These are phyloP conservation scores for Backusella tarrabulga DNA, from an alignment of 192 early-diverging fungal genomes.

Conservation along the genomic window DNA sequence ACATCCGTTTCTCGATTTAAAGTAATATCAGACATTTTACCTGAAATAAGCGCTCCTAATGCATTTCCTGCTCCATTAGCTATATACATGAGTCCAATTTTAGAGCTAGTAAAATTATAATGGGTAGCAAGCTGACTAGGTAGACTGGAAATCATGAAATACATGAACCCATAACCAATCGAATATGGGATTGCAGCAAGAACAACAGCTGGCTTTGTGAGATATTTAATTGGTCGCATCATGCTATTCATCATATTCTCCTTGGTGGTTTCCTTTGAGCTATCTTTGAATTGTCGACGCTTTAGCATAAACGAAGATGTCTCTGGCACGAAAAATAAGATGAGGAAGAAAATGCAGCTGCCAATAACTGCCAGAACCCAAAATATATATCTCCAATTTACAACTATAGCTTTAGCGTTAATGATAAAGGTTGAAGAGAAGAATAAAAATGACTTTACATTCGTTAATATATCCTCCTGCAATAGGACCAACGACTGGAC, in stretches of 20 bases:
- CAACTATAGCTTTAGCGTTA: neutral
- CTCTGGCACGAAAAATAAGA: constrained; percentile 61
- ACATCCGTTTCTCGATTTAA: neutral
- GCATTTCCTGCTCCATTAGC: constrained; percentile 35
- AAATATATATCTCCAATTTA: constrained; percentile 47
- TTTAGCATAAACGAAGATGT: constrained; percentile 33
- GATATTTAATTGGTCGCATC: constrained; percentile 22
- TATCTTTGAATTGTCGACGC: neutral
- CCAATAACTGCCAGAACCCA: constrained; percentile 55
- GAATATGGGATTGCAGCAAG: constrained; percentile 22
- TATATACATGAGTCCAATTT: constrained; percentile 31
- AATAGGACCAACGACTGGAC: constrained; percentile 42
- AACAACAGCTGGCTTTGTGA: constrained; percentile 20
- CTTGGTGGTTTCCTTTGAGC: neutral
- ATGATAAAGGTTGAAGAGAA: neutral
- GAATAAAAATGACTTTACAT: constrained; percentile 14
- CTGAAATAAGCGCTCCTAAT: constrained; percentile 28
- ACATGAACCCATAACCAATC: constrained; percentile 35
- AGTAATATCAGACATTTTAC: constrained; percentile 20
- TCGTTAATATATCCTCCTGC: constrained; percentile 40
- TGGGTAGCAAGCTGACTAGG: constrained; percentile 17
- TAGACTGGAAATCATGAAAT: constrained; percentile 33
- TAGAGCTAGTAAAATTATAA: constrained; percentile 19
- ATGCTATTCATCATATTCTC: neutral
- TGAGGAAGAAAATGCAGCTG: constrained; percentile 45